A percentile compares a stretch with the other conserved stretches of the same genome.
phyloP scores from a whole-genome alignment of 2,329 filamentous ascomycete species.

The Lachnellula subtilissima region DNA sequence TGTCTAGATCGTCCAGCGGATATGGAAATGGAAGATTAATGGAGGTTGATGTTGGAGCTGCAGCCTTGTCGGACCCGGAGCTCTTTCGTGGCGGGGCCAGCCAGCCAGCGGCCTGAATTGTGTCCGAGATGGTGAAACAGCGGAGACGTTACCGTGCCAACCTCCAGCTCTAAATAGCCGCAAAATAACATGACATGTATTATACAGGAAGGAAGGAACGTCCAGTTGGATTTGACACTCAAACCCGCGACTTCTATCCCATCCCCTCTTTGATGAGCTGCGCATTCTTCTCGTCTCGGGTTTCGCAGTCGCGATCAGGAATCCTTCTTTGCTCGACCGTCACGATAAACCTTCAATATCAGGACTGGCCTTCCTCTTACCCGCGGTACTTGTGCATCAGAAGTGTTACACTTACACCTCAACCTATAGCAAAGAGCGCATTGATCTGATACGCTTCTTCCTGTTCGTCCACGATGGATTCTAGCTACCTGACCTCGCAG shows the following conservation, averaged over 20 bases:
- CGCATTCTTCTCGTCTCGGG: constrained; percentile 11
- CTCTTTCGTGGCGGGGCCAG: background rate
- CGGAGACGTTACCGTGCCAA: background rate
- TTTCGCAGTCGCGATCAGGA: constrained; percentile 27
- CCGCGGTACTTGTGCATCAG: background rate
- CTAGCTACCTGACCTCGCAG: constrained; percentile 88
- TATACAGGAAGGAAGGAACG: too few relatives aligned
- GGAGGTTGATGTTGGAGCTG: constrained; percentile 1
- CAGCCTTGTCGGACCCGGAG: background rate
- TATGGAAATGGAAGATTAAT: background rate
- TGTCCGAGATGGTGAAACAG: background rate
- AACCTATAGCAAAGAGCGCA: constrained; percentile 1
- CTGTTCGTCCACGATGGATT: constrained; percentile 60
- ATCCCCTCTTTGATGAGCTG: constrained; percentile 23
- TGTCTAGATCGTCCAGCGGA: background rate
- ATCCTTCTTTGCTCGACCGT: constrained; percentile 18
- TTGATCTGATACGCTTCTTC: constrained; percentile 9
- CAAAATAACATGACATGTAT: too few relatives aligned
- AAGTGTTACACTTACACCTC: background rate
- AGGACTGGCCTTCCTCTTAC: background rate
- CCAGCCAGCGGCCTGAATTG: background rate
- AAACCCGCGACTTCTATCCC: constrained; percentile 11
- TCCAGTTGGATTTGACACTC: background rate
- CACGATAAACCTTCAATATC: constrained; percentile 2
- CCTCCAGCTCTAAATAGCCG: background rate